Base-by-base conservation (phyloP, 1,139 yeast species). In the Saccharomyces hybrid region DNA sequence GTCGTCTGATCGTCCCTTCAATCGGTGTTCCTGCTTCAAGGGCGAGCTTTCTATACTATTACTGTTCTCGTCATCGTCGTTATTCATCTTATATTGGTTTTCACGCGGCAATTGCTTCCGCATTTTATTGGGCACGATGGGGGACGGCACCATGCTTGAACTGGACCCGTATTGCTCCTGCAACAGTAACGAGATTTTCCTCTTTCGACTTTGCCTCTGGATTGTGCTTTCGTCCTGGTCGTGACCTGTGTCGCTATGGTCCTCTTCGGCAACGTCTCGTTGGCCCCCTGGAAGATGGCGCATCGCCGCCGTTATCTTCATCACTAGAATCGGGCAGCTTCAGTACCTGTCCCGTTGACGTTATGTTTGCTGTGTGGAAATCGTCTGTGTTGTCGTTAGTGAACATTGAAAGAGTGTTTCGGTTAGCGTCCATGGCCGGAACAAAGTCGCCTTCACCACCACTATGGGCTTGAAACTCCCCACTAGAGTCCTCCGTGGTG, bases 141-240 rank as follows among this genome's bases (percentile, higher is more conserved):
- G 68, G 3, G 68, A 64, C 16, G 67, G 66, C 48, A 63, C 52
- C 21, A 58, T 61, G 46, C 66, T 64, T 14, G 67, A 65, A 50
- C 68, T 64, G 11, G 71, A 67, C 8, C 67, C 71, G 56, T 64
- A 69, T 52, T 66, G 67, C 55, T 66, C 67, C 55, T 67, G 71
- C 47, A 69, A 54, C 49, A 64, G 55, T 48, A 68, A 49, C 49
- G 72, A 69, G 11, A 67, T 63, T 51, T 68, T 68, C 44, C 71
- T 61, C 54, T 64, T 64, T 32, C 66, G 63, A 31, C 64, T 59
- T 49, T 66, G 69, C 42, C 65, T 59, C 55, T 66, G 69, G 47
- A 64, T 51, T 2, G 68, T 63, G 51, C 68, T 66, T 24, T 61
- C 65, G 47, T 60, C 56, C 38, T 53, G 50, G 48, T 52, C 52